Evolutionary conservation across 2,329 filamentous ascomycete genomes (phyloP).

Genomic region (Pseudogymnoascus sp.): DNA sequence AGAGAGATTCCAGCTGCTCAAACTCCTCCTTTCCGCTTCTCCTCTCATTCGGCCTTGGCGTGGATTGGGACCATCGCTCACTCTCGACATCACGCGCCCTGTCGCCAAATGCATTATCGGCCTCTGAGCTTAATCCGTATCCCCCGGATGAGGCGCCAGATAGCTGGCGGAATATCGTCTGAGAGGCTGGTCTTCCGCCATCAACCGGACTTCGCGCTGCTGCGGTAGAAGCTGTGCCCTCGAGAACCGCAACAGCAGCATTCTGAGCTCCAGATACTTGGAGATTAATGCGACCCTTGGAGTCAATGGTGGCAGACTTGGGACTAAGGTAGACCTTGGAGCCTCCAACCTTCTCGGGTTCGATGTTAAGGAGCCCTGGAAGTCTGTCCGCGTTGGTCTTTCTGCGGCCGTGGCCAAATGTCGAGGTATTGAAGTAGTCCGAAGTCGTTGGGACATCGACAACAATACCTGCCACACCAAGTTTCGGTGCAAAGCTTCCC

Average conservation of each 20-base stretch:
- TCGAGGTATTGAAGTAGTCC: constrained; percentile 13
- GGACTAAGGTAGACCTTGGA: constrained; percentile 27
- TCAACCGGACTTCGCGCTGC: constrained; percentile 4
- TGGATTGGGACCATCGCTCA: neutral
- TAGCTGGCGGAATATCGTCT: neutral
- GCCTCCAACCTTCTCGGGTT: constrained; percentile 25
- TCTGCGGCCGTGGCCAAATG: constrained; percentile 1
- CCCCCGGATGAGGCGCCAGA: neutral
- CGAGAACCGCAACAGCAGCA: constrained; percentile 23
- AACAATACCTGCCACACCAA: constrained; percentile 29
- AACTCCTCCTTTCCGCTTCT: neutral
- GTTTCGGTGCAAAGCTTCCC: constrained; percentile 16
- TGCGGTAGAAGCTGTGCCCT: constrained; percentile 17
- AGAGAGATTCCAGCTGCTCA: constrained; percentile 4
- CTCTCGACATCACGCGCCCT: neutral
- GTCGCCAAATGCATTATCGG: neutral
- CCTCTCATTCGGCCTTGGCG: neutral
- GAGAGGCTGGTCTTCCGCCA: neutral
- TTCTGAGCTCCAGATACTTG: constrained; percentile 20
- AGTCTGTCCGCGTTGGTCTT: constrained; percentile 7
- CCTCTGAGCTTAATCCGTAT: neutral
- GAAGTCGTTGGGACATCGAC: constrained; percentile 16
- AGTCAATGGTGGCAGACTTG: constrained; percentile 22
- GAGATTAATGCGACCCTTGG: constrained; percentile 24
- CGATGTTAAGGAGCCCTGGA: constrained; percentile 21